Percentiles rank a stretch among this genome's conserved stretches.
phyloP scores from a whole-genome alignment of 2,329 filamentous ascomycete genomes.

The Diaporthe sp. region DNA sequence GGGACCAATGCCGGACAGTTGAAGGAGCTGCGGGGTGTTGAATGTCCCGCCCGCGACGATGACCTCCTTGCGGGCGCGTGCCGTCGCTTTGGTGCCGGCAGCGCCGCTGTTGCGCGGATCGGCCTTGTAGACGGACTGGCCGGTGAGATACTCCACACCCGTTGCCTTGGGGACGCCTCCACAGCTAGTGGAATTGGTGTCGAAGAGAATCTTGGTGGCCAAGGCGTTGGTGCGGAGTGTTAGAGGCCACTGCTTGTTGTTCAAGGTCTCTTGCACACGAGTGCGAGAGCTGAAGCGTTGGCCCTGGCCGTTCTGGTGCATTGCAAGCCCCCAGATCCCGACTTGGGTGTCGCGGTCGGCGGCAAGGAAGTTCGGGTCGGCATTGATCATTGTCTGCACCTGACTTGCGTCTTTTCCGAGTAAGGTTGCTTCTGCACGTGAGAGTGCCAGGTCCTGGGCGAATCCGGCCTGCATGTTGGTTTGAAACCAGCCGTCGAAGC shows the following conservation, averaged over 20 bases:
- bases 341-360: constrained; percentile 42
- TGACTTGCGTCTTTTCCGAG: constrained; percentile 1
- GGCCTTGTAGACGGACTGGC: constrained; percentile 19
- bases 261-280: constrained; percentile 40
- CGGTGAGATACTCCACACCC: constrained; percentile 18
- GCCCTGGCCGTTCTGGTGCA: constrained; percentile 43
- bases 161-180: constrained; percentile 1
- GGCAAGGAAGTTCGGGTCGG: constrained; percentile 38
- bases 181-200: constrained; percentile 31
- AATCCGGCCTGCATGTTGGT: constrained; percentile 45
- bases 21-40: constrained; percentile 64
- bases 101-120: constrained; percentile 43
- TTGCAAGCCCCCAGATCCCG: constrained; percentile 43
- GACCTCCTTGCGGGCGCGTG: constrained; percentile 54
- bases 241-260: constrained; percentile 10
- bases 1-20: constrained; percentile 64
- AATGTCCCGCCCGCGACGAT: constrained; percentile 63
- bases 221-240: not conserved
- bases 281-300: constrained; percentile 43
- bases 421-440: constrained; percentile 40
- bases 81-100: constrained; percentile 44
- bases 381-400: constrained; percentile 42
- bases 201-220: constrained; percentile 38
- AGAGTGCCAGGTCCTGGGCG: constrained; percentile 42
- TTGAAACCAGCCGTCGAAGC: constrained; percentile 48